Evolutionary conservation across 805 yeast species (phyloP), one percentile per base, ranked within the genome.

Genomic region (Metschnikowia continentalis): DNA sequence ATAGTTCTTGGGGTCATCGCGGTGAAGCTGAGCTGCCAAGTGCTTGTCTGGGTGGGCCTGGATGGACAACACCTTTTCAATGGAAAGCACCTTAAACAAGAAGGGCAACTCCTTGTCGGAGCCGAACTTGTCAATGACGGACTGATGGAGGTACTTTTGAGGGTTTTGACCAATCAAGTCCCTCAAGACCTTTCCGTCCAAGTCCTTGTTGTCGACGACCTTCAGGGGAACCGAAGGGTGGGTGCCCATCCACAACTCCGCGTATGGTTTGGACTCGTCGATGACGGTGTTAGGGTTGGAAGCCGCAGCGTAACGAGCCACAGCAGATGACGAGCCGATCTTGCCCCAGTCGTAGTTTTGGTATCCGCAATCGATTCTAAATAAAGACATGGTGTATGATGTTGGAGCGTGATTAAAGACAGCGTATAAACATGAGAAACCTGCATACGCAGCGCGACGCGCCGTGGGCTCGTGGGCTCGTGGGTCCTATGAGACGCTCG

Each of bases 201-300:
- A 62, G 5, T 47, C 38, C 7, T 54, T 59, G 32, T 63, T 66
- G 26, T 72, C 79, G 23, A 78, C 77, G 45, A 80, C 78, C 44
- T 70, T 70, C 17, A 96, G 86, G 30, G 98, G 97, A 11, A 87
- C 90, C 42, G 87, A 87, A 48, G 96, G 92, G 67, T 94, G 99
- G 23, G 98, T 90, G 37, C 99, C 99, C 99, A 94, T 94, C 99
- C 99, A 94, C 59, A 94, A 76, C 69, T 94, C 99, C 15, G 99
- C 99, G 65, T 94, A 94, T 10, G 99, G 98, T 63, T 83, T 81
- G 36, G 76, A 48, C 61, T 86, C 91, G 57, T 87, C 89, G 49
- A 90, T 79, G 17, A 63, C 64, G 48, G 88, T 74, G 11, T 59
- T 41, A 2, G 88, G 79, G 68, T 87, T 84, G 41, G 95, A 82